These are phyloP conservation scores for Eurotiales sp. DNA, from an alignment of 2,329 filamentous ascomycete genomes.

Conservation along the genomic window DNA sequence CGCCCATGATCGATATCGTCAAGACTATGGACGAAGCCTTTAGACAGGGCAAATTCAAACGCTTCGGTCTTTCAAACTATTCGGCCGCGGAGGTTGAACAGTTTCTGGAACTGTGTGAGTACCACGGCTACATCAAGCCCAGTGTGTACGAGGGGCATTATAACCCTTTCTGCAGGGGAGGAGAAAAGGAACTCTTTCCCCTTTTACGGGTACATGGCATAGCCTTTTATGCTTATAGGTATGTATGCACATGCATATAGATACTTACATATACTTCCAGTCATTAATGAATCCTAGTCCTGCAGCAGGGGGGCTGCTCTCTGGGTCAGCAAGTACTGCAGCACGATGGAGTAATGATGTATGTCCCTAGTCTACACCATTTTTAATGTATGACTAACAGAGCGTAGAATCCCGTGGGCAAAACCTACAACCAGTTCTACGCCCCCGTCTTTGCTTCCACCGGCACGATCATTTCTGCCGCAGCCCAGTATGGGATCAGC, in stretches of 20 bases:
- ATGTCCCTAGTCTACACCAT: neutral
- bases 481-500: neutral
- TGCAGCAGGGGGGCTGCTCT: slow-evolving; percentile 5
- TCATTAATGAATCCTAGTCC: neutral
- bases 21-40: slow-evolving; percentile 5
- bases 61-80: slow-evolving; percentile 1
- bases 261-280: neutral
- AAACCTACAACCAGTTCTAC: neutral
- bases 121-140: slow-evolving; percentile 1
- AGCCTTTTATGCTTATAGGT: slow-evolving; percentile 8
- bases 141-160: slow-evolving; percentile 8
- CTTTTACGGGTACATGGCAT: slow-evolving; percentile 1
- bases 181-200: neutral
- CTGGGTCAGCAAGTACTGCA: neutral
- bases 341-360: slow-evolving; percentile 5
- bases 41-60: neutral
- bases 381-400: neutral
- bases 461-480: neutral
- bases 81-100: neutral
- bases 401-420: neutral
- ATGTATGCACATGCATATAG: neutral
- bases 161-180: slow-evolving; percentile 1
- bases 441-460: neutral
- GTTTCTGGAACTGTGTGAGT: neutral
- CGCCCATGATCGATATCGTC: neutral